Evolutionary conservation across 2,329 filamentous ascomycete species (phyloP).

Genomic region (Cercospora berteroae): DNA sequence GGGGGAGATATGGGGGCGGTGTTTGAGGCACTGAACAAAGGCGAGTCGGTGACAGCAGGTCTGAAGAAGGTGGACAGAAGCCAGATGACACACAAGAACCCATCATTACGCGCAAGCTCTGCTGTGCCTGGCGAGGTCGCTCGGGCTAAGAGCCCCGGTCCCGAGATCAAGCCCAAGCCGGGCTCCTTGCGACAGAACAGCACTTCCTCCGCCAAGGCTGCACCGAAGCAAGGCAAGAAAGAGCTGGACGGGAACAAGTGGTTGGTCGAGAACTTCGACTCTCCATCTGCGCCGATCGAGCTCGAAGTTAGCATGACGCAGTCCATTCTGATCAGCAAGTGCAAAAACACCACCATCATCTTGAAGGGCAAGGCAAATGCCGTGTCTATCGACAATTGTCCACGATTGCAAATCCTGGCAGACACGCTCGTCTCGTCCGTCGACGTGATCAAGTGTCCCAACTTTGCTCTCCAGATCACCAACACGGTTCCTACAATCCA

Average conservation of each 20-base stretch:
- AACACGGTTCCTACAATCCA: constrained; percentile 83
- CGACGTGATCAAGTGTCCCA: constrained; percentile 91
- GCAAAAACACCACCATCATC: constrained; percentile 85
- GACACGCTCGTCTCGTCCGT: constrained; percentile 87
- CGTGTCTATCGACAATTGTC: constrained; percentile 91
- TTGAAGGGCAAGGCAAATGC: constrained; percentile 93
- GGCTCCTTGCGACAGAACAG: constrained; percentile 50
- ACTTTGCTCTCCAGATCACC: constrained; percentile 81
- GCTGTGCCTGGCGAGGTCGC: constrained; percentile 60
- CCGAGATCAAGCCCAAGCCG: constrained; percentile 64
- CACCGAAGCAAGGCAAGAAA: constrained; percentile 41
- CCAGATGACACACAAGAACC: constrained; percentile 99
- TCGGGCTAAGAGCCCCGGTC: constrained; percentile 79
- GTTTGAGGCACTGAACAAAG: constrained; percentile 87
- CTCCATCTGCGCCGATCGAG: constrained; percentile 67
- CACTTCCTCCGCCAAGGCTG: constrained; percentile 23
- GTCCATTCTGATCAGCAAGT: constrained; percentile 87
- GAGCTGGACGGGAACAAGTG: constrained; percentile 73
- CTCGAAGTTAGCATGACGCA: constrained; percentile 80
- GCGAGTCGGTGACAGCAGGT: constrained; percentile 80
- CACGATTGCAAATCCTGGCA: constrained; percentile 77
- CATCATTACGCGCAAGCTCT: constrained; percentile 71
- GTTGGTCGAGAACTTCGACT: constrained; percentile 93
- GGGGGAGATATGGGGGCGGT: constrained; percentile 74
- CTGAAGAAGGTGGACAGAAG: constrained; percentile 92